Conservation (phyloP, 306 rosid genomes). For the Prosopis cineraria region DNA sequence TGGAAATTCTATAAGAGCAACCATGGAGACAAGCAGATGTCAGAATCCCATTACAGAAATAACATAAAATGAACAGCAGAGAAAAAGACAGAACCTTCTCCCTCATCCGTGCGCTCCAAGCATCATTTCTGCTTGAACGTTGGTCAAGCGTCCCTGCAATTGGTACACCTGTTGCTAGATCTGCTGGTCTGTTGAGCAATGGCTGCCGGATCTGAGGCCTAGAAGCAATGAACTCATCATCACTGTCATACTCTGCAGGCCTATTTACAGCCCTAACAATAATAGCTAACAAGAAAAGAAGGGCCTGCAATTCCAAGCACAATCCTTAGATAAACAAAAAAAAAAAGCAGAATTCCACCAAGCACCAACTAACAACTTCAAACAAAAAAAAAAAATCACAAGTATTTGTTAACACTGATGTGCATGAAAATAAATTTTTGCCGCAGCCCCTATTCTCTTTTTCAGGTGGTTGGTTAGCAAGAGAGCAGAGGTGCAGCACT, state of each 20-base stretch:
- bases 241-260: conserved; percentile 88
- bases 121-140: conserved; percentile 86
- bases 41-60: not conserved
- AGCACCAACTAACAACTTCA: not conserved
- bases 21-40: not conserved
- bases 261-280: conserved; percentile 81
- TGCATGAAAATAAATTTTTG: conserved; percentile 10
- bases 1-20: not conserved
- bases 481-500: not conserved
- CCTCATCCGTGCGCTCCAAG: conserved; percentile 98
- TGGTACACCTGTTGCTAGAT: conserved; percentile 80
- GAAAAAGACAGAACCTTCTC: conserved; percentile 74
- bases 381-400: not conserved
- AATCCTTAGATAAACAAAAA: conserved; percentile 17
- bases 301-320: conserved; percentile 52
- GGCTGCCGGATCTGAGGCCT: conserved; percentile 88
- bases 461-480: conserved; percentile 11
- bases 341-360: conserved; percentile 21
- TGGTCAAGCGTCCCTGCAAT: conserved; percentile 70
- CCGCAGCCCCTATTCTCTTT: not conserved
- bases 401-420: not conserved
- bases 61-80: conserved; percentile 25
- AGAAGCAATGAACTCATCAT: conserved; percentile 75
- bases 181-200: conserved; percentile 69
- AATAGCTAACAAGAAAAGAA: conserved; percentile 83